phyloP scores from a whole-genome alignment of 106 monocot species.

The Vanilla planifolia region DNA sequence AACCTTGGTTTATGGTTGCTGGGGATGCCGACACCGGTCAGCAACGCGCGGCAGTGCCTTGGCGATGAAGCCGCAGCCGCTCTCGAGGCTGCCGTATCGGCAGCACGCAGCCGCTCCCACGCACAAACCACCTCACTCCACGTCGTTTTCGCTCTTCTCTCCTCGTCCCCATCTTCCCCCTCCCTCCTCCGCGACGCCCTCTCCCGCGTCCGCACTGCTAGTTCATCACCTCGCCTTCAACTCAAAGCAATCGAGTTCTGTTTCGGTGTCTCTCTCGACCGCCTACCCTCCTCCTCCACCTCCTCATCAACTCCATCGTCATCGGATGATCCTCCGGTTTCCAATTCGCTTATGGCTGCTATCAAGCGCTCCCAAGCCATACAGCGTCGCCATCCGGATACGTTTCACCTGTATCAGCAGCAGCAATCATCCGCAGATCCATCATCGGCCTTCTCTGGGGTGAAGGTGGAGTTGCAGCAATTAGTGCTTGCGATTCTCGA shows the following conservation, averaged over 20 bases:
- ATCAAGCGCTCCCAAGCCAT: slow-evolving; percentile 61
- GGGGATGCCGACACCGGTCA: slow-evolving; percentile 72
- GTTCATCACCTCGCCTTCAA: slow-evolving; percentile 33
- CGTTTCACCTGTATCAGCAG: slow-evolving; percentile 33
- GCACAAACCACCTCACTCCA: slow-evolving; percentile 90
- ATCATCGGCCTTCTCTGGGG: slow-evolving; percentile 33
- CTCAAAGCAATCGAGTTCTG: slow-evolving; percentile 71
- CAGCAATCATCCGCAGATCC: not conserved
- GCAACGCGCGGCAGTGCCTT: slow-evolving; percentile 59
- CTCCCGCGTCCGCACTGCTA: slow-evolving; percentile 11
- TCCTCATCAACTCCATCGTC: slow-evolving; percentile 3
- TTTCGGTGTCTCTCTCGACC: slow-evolving; percentile 78
- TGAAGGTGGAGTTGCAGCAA: slow-evolving; percentile 86
- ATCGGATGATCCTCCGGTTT: slow-evolving; percentile 38
- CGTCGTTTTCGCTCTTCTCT: slow-evolving; percentile 66
- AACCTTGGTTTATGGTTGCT: slow-evolving; percentile 1
- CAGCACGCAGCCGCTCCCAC: slow-evolving; percentile 65
- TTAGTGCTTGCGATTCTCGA: slow-evolving; percentile 67
- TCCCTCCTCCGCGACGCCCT: slow-evolving; percentile 12
- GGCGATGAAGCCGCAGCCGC: slow-evolving; percentile 50
- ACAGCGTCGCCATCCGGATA: slow-evolving; percentile 49
- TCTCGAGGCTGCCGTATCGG: slow-evolving; percentile 55
- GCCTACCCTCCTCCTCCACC: slow-evolving; percentile 42
- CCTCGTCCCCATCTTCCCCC: slow-evolving; percentile 12
- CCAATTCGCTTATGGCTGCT: slow-evolving; percentile 52